These are phyloP conservation scores for Trametes pubescens DNA, from an alignment of 1,284 basidiomycete genomes.

Conservation along the genomic window DNA sequence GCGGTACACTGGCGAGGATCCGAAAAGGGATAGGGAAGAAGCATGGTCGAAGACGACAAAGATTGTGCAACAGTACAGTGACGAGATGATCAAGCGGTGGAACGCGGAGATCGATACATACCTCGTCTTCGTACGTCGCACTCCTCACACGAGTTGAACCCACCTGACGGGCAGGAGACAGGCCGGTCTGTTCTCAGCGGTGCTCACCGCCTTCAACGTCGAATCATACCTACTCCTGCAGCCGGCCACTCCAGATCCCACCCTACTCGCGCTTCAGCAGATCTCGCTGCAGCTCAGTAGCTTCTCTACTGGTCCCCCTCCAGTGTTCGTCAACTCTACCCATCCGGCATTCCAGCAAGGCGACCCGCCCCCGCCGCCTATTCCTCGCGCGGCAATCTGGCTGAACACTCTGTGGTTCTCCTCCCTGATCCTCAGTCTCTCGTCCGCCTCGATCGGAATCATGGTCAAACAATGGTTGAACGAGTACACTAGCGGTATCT, in stretches of 20 bases:
- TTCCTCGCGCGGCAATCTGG: slow-evolving; percentile 6
- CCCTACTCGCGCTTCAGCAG: slow-evolving; percentile 10
- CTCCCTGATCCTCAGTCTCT: slow-evolving; percentile 26
- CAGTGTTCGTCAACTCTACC: slow-evolving; percentile 20
- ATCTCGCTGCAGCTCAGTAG: slow-evolving; percentile 18
- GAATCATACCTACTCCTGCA: slow-evolving; percentile 22
- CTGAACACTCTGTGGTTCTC: slow-evolving; percentile 32
- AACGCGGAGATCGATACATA: slow-evolving; percentile 24
- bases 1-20: background rate
- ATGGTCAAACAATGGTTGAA: slow-evolving; percentile 34
- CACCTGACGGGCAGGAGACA: background rate
- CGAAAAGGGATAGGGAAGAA: slow-evolving; percentile 1
- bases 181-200: slow-evolving; percentile 26
- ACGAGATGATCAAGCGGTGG: slow-evolving; percentile 22
- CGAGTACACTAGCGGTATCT: slow-evolving; percentile 15
- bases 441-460: slow-evolving; percentile 23
- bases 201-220: slow-evolving; percentile 20
- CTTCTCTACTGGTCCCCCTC: slow-evolving; percentile 13
- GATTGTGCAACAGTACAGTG: slow-evolving; percentile 12
- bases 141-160: background rate
- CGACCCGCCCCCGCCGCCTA: background rate
- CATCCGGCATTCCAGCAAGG: background rate
- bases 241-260: slow-evolving; percentile 7
- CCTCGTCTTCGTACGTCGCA: slow-evolving; percentile 20
- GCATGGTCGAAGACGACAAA: slow-evolving; percentile 13